Evolutionary conservation across 768 basidiomycete genomes (phyloP).

Genomic region (Pleurotus citrinopileatus): DNA sequence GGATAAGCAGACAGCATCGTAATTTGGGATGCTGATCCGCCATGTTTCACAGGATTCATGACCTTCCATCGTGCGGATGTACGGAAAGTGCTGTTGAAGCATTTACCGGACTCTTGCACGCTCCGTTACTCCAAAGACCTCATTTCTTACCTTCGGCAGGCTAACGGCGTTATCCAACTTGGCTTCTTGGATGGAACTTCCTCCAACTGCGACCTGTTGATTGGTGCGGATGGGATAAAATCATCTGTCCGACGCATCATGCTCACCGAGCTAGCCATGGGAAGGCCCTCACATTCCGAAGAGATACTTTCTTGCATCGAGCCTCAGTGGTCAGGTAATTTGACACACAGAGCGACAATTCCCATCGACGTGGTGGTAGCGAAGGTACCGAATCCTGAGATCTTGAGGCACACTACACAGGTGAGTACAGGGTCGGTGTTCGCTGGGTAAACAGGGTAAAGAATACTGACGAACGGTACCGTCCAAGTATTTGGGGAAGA

Average conservation of each 20-base stretch:
- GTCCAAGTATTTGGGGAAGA: conserved; percentile 3
- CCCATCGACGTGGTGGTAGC: not conserved
- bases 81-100: no score
- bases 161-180: conserved; percentile 42
- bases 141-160: conserved; percentile 47
- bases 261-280: conserved; percentile 35
- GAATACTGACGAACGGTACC: no score
- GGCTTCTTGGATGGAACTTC: conserved; percentile 60
- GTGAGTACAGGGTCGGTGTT: no score
- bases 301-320: conserved; percentile 41
- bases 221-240: conserved; percentile 68
- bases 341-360: not conserved
- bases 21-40: no score
- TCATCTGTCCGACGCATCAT: conserved; percentile 46
- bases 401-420: not conserved
- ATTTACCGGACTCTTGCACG: no score
- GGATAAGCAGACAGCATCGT: no score
- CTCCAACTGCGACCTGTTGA: conserved; percentile 59
- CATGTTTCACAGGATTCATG: no score
- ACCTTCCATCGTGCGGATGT: no score
- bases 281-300: conserved; percentile 29
- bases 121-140: conserved; percentile 63
- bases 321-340: conserved; percentile 21
- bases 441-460: no score
- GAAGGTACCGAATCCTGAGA: not conserved